Percentiles rank a stretch among this genome's conserved stretches.
phyloP scores from a whole-genome alignment of 495 filamentous ascomycete genomes.

The Clohesyomyces aquaticus region DNA sequence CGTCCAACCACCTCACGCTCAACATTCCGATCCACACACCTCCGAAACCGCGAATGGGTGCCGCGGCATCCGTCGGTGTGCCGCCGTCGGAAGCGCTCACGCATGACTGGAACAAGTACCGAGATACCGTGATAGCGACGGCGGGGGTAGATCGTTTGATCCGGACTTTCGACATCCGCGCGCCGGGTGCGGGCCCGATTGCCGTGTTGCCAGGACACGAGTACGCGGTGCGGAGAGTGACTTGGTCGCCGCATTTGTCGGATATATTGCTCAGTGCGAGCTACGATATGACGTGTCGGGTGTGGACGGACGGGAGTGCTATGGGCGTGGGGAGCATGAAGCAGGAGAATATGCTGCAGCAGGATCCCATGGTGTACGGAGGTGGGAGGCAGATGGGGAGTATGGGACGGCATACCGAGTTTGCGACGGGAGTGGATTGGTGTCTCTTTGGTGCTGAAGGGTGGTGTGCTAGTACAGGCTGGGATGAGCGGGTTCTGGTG shows the following conservation, averaged over 20 bases:
- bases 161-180: conserved; percentile 85
- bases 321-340: conserved; percentile 53
- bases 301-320: conserved; percentile 81
- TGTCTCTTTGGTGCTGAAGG: conserved; percentile 93
- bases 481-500: conserved; percentile 88
- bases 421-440: conserved; percentile 97
- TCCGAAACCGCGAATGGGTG: conserved; percentile 48
- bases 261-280: conserved; percentile 85
- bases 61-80: conserved; percentile 50
- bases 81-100: conserved; percentile 81
- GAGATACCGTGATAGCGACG: conserved; percentile 76
- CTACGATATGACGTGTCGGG: conserved; percentile 96
- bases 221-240: conserved; percentile 81
- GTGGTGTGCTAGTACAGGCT: conserved; percentile 90
- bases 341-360: conserved; percentile 39
- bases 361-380: conserved; percentile 44
- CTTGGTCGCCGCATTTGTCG: conserved; percentile 89
- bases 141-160: conserved; percentile 88
- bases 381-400: conserved; percentile 74
- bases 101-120: conserved; percentile 99
- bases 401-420: conserved; percentile 93
- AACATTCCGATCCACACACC: conserved; percentile 77
- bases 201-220: conserved; percentile 79
- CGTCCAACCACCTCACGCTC: conserved; percentile 78
- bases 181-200: conserved; percentile 68